Percentiles rank a stretch among this genome's conserved stretches.
Evolutionary conservation across 2,329 filamentous ascomycete species (phyloP).

Genomic region (Ceratocystis albifundus): DNA sequence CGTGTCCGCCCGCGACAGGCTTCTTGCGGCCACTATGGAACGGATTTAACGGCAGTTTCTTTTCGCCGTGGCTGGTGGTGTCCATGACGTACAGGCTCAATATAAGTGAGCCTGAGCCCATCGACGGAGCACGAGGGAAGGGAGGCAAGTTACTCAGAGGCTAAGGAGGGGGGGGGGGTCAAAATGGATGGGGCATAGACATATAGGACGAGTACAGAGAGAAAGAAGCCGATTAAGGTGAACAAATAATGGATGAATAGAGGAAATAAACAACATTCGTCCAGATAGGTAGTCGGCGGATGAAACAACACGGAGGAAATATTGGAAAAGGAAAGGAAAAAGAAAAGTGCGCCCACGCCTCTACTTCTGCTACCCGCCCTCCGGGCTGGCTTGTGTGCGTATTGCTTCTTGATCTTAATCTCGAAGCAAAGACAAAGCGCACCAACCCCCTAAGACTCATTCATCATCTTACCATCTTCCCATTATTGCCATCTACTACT

Average conservation of each 20-base stretch:
- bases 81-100: background rate
- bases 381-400: background rate
- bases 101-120: too few relatives aligned
- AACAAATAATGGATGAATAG: background rate
- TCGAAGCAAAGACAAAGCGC: background rate
- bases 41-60: too few relatives aligned
- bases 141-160: too few relatives aligned
- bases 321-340: background rate
- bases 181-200: too few relatives aligned
- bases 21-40: too few relatives aligned
- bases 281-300: background rate
- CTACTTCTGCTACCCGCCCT: background rate
- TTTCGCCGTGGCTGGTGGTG: background rate
- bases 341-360: background rate
- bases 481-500: background rate
- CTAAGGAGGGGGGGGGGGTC: too few relatives aligned
- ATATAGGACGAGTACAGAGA: too few relatives aligned
- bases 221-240: background rate
- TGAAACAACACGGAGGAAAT: constrained; percentile 8
- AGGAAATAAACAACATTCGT: background rate
- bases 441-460: too few relatives aligned
- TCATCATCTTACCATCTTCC: too few relatives aligned
- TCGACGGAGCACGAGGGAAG: too few relatives aligned
- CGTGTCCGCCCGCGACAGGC: too few relatives aligned
- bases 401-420: background rate